Base-by-base conservation (phyloP, 129 eudicot genomes). In the Scalesia atractyloides region DNA sequence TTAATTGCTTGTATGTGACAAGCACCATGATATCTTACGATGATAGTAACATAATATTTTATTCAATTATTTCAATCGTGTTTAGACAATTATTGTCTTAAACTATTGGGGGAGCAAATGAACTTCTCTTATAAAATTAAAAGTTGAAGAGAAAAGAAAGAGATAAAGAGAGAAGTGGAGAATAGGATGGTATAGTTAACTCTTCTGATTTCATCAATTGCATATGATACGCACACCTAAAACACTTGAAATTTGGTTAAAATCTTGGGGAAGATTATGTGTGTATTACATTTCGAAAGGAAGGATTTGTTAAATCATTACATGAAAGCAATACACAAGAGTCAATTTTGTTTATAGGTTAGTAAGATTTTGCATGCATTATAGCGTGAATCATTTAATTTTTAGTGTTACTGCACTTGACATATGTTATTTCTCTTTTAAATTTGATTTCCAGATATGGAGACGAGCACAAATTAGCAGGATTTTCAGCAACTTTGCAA, bases 401-500 rank as follows among this genome's bases (percentile, higher is more conserved):
- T 58, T 59, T 26, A 59, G 22, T 15, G 41, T 64, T 11, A 50
- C 10, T 66, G 26, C 60, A 22, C 9, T 54, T 43, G 9, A 53
- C 69, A 9, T 46, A 41, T 16, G 44, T 46, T 8, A 63, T 18
- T 17, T 49, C 20, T 15, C 64, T 67, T 65, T 68, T 44, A 12
- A 70, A 37, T 52, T 52, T 72, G 48, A 63, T 30, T 81, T 70
- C 58, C 69, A 94, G 99, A 86, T 88, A 94, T 59, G 99, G 99
- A 68, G 99, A 94, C 78, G 99, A 88, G 69, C 91, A 90, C 80
- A 94, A 85, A 82, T 87, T 94, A 72, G 99, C 99, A 56, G 99
- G 99, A 34, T 94, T 94, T 83, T 94, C 99, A 24, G 99, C 99
- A 70, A 94, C 99, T 66, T 86, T 94, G 89, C 99, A 94, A 88